Percentiles rank a stretch among this genome's conserved stretches.
These are phyloP conservation scores for Fusarium cicatricum DNA, from an alignment of 2,329 filamentous ascomycete species.

Conservation along the genomic window DNA sequence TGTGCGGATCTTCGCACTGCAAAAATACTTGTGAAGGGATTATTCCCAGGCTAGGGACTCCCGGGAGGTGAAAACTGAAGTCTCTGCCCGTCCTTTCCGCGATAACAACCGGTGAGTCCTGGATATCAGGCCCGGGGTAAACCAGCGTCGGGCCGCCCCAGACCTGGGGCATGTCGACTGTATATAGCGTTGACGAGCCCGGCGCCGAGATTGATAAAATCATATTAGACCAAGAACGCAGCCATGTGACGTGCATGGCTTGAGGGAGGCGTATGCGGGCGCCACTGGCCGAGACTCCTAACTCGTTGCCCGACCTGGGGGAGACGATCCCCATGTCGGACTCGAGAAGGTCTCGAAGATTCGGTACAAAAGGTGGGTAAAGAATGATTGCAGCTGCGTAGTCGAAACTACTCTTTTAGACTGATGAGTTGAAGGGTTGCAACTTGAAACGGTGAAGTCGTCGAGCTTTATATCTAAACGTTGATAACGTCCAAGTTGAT, in stretches of 20 bases:
- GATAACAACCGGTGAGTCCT: too few species aligned
- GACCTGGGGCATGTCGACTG: constrained; percentile 22
- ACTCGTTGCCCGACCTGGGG: background rate
- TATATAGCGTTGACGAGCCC: constrained; percentile 1
- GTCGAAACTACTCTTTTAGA: background rate
- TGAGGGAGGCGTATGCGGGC: constrained; percentile 26
- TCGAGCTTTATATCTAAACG: too few species aligned
- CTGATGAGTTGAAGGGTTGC: background rate
- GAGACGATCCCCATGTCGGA: background rate
- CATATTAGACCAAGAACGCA: constrained; percentile 16
- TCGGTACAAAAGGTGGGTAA: constrained; percentile 20
- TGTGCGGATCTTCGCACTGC: too few species aligned
- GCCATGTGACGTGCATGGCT: constrained; percentile 25
- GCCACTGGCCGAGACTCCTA: constrained; percentile 18
- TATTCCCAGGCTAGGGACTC: too few species aligned
- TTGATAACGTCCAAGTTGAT: too few species aligned
- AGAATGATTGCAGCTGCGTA: constrained; percentile 7
- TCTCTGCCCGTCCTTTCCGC: too few species aligned
- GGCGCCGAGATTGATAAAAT: constrained; percentile 14
- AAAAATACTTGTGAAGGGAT: too few species aligned
- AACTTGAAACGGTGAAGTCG: too few species aligned
- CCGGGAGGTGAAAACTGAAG: too few species aligned
- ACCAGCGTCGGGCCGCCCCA: constrained; percentile 9
- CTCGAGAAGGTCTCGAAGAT: background rate
- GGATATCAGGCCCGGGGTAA: constrained; percentile 1